These are phyloP conservation scores for Aleurites moluccanus DNA, from an alignment of 441 rosid genomes.

Conservation along the genomic window DNA sequence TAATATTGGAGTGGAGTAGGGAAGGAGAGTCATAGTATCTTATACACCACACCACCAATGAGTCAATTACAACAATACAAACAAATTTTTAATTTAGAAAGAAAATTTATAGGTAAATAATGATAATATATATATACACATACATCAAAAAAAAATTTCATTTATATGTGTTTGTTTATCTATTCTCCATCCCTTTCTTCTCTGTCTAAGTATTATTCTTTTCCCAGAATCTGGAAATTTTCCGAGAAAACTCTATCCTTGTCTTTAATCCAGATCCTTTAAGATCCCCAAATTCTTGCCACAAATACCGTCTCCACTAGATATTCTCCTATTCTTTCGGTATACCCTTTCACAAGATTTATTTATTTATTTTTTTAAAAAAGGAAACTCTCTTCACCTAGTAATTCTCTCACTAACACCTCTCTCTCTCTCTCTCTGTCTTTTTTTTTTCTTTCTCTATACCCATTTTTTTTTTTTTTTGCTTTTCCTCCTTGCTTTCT, in stretches of 20 bases:
- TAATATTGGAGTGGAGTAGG: too few relatives aligned
- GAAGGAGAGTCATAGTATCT: too few relatives aligned
- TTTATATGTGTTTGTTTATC: neutral
- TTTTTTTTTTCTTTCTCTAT: too few relatives aligned
- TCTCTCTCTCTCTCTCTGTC: too few relatives aligned
- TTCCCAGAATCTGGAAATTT: slow-evolving; percentile 29
- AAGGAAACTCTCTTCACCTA: neutral
- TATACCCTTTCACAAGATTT: neutral
- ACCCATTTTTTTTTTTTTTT: neutral
- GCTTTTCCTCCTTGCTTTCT: neutral
- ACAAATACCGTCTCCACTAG: slow-evolving; percentile 25
- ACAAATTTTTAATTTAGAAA: too few relatives aligned
- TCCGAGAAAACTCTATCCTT: slow-evolving; percentile 30
- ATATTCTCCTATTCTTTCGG: slow-evolving; percentile 21
- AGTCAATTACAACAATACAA: too few relatives aligned
- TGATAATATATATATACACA: too few relatives aligned
- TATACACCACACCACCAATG: too few relatives aligned
- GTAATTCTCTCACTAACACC: neutral
- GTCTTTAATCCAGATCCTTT: slow-evolving; percentile 37
- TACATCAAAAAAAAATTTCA: neutral
- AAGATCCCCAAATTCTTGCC: slow-evolving; percentile 33
- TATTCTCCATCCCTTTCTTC: neutral
- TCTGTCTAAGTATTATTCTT: slow-evolving; percentile 7
- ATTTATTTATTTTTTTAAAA: too few relatives aligned
- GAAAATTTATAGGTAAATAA: too few relatives aligned